A percentile compares a stretch with the other conserved stretches of the same genome.
phyloP scores from a whole-genome alignment of 768 basidiomycete genomes.

The Xerocomellus intermedius region DNA sequence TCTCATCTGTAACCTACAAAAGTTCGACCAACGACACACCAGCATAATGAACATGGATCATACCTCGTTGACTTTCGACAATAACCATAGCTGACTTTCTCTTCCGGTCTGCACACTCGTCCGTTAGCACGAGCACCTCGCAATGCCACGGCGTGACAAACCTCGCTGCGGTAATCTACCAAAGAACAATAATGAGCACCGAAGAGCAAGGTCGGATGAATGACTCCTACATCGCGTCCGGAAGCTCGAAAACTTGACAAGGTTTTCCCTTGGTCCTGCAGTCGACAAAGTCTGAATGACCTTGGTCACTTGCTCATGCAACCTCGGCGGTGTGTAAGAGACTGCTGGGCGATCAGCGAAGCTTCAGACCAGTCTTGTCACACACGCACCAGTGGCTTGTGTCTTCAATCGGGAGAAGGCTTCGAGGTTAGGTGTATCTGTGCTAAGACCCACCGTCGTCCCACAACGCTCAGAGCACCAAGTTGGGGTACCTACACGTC shows the following conservation, averaged over 20 bases:
- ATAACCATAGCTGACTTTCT: constrained; percentile 77
- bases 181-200: constrained; percentile 18
- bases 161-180: constrained; percentile 74
- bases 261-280: constrained; percentile 59
- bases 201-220: neutral
- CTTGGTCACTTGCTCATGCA: constrained; percentile 54
- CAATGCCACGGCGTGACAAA: constrained; percentile 31
- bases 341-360: constrained; percentile 32
- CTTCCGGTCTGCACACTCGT: constrained; percentile 55
- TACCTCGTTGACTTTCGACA: constrained; percentile 65
- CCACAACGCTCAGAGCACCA: neutral
- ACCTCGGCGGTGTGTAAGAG: constrained; percentile 57
- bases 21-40: neutral
- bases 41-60: neutral
- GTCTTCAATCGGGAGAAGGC: constrained; percentile 36
- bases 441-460: constrained; percentile 43
- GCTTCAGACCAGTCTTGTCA: neutral
- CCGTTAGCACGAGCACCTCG: constrained; percentile 12
- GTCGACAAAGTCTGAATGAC: constrained; percentile 69
- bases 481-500: constrained; percentile 60
- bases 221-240: constrained; percentile 62
- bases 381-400: constrained; percentile 39
- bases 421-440: constrained; percentile 68
- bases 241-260: constrained; percentile 68
- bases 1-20: constrained; percentile 59